Evolutionary conservation across 1,284 basidiomycete genomes (phyloP).

Genomic region (Bothia castanella): DNA sequence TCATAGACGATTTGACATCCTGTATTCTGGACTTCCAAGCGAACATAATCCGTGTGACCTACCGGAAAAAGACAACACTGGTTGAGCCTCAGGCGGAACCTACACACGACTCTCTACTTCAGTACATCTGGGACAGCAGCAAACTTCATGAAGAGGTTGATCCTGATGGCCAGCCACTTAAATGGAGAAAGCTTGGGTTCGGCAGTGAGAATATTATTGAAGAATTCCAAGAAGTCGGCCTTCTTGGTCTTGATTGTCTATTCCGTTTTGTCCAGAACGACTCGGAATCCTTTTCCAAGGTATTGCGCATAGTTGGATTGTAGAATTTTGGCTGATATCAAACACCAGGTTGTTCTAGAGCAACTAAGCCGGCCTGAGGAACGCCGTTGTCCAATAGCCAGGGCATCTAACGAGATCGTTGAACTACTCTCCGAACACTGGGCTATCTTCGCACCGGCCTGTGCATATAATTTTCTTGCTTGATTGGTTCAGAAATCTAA

Average conservation of each 20-base stretch:
- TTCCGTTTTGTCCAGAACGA: constrained; percentile 73
- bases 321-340: constrained; percentile 2
- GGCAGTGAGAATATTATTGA: constrained; percentile 73
- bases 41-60: constrained; percentile 78
- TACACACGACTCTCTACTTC: constrained; percentile 59
- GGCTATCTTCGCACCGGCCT: constrained; percentile 75
- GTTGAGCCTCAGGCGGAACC: constrained; percentile 68
- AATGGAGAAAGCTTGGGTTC: constrained; percentile 82
- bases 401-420: constrained; percentile 83
- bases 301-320: constrained; percentile 28
- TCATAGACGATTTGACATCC: constrained; percentile 80
- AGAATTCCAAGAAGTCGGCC: constrained; percentile 82
- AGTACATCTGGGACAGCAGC: constrained; percentile 70
- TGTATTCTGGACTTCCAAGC: constrained; percentile 91
- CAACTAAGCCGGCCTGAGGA: constrained; percentile 77
- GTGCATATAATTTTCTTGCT: constrained; percentile 40
- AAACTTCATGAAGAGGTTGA: constrained; percentile 53
- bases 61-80: constrained; percentile 73
- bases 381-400: constrained; percentile 82
- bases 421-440: constrained; percentile 86
- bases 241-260: constrained; percentile 83
- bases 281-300: constrained; percentile 80
- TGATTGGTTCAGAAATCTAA: constrained; percentile 19
- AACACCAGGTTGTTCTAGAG: constrained; percentile 68
- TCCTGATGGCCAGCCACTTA: constrained; percentile 46